Base-by-base conservation (phyloP, 768 basidiomycete species). In the Suillus fuscotomentosus region DNA sequence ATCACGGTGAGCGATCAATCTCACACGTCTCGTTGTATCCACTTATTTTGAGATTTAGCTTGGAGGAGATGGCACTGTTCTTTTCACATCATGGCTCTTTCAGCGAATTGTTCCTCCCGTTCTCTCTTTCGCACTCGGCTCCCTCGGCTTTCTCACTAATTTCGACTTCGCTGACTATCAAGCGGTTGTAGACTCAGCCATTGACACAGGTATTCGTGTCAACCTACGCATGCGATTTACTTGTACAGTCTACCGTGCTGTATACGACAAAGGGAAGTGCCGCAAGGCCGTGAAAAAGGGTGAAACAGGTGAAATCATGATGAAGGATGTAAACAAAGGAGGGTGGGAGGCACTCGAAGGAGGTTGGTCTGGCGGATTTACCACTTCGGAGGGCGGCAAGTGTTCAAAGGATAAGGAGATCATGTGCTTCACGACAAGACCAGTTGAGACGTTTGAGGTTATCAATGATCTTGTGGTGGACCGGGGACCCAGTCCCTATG, bases 141-240 rank as follows among this genome's bases (percentile, higher is more conserved):
- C 97, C 5, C 86, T 99, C 31, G 97, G 97, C 55, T 99, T 99
- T 79, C 90, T 96, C 61, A 99, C 95, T 50, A 97, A 95, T 74
- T 99, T 99, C 73, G 89, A 99, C 81, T 95, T 98, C 75, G 82
- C 87, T 63, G 87, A 97, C 77, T 87, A 97, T 80, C 83, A 88
- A 72, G 75, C 86, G 10, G 90, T 96, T 65, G 88, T 99, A 86
- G 88, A 95, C 78, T 87, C 87, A 71, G 89, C 87, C 47, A 87
- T 98, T 64, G 95, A 98, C 71, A 85, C 88, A 13, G 97, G 97
- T 38, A 97, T 99, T 67, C 90, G 96, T 10, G 96, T 99, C 63
- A 99, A 99, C 75, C 82, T 99, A 15, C 91, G 97, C 57, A 99
- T 99, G 97, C 89, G 97, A 36, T 99, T 99, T 77, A 99, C 97